Conservation (phyloP, 768 basidiomycete species). For the Peribolospora baueri region DNA sequence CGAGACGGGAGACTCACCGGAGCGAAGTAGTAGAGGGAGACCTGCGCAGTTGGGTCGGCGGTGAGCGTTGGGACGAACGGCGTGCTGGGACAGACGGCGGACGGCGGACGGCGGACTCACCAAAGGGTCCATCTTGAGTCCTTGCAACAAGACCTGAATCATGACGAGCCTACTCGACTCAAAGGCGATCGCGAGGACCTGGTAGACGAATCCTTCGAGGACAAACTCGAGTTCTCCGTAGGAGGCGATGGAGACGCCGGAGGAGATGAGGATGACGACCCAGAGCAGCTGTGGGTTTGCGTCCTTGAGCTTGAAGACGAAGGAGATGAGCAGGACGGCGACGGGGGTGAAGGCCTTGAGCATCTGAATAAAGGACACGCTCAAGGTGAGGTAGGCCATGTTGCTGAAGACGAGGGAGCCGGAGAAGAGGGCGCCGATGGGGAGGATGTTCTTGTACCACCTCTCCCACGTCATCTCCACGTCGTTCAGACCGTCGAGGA, state of each 20-base stretch:
- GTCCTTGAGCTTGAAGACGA: conserved; percentile 64
- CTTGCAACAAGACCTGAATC: conserved; percentile 83
- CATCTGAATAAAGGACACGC: conserved; percentile 67
- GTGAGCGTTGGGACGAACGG: no score
- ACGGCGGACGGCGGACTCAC: conserved; percentile 19
- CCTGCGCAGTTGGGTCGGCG: no score
- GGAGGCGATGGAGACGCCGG: conserved; percentile 65
- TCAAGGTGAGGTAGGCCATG: conserved; percentile 68
- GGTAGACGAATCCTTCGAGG: conserved; percentile 61
- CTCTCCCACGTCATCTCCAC: conserved; percentile 8
- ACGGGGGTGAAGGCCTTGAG: conserved; percentile 65
- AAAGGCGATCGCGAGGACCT: conserved; percentile 36
- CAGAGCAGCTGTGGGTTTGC: conserved; percentile 50
- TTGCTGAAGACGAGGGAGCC: conserved; percentile 76
- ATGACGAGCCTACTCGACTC: conserved; percentile 83
- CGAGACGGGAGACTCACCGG: conserved; percentile 25
- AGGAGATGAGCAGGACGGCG: conserved; percentile 76
- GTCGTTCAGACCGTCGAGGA: conserved; percentile 54
- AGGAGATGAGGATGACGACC: conserved; percentile 72
- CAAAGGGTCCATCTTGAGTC: conserved; percentile 87
- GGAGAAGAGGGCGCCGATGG: conserved; percentile 37
- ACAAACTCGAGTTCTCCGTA: conserved; percentile 72
- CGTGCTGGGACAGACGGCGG: no score
- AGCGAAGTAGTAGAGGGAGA: conserved; percentile 72
- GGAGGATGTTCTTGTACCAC: conserved; percentile 45